Percentiles rank a stretch among this genome's conserved stretches.
Evolutionary conservation across 768 basidiomycete genomes (phyloP).

Genomic region (Chalciporus chontae): DNA sequence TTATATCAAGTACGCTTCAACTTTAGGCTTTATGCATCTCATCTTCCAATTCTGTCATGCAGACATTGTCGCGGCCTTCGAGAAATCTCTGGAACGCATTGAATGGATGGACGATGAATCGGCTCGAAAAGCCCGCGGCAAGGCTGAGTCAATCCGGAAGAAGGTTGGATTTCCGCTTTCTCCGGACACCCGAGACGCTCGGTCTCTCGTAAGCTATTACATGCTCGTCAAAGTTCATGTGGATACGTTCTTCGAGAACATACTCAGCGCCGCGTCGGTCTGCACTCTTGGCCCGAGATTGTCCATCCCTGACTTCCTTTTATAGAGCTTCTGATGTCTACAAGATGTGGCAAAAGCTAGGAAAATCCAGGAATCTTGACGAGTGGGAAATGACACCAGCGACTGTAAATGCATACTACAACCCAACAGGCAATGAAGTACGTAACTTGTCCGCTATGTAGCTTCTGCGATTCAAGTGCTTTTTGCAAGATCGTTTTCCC

Average conservation of each 20-base stretch:
- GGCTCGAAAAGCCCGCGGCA: constrained; percentile 76
- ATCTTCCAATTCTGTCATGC: constrained; percentile 16
- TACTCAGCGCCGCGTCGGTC: constrained; percentile 58
- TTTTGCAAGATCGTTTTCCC: constrained; percentile 84
- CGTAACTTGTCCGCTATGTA: constrained; percentile 1
- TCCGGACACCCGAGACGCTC: constrained; percentile 73
- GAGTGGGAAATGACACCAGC: constrained; percentile 89
- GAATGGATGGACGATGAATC: constrained; percentile 92
- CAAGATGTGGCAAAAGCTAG: constrained; percentile 75
- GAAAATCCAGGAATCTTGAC: constrained; percentile 62
- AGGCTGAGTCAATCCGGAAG: constrained; percentile 58
- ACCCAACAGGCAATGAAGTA: constrained; percentile 85
- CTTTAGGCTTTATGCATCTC: neutral
- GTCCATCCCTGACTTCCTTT: constrained; percentile 11
- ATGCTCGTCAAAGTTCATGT: constrained; percentile 57
- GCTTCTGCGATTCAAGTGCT: neutral
- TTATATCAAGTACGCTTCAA: constrained; percentile 63
- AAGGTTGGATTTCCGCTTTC: constrained; percentile 93
- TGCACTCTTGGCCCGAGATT: neutral
- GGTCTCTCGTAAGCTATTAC: constrained; percentile 75
- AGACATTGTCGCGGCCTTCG: constrained; percentile 84
- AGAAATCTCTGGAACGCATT: constrained; percentile 65
- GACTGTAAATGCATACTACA: constrained; percentile 86
- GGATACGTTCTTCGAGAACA: constrained; percentile 80
- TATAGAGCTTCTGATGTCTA: constrained; percentile 54